Evolutionary conservation across 2,329 filamentous ascomycete species (phyloP).

Genomic region (Pestalotiopsis sp.): DNA sequence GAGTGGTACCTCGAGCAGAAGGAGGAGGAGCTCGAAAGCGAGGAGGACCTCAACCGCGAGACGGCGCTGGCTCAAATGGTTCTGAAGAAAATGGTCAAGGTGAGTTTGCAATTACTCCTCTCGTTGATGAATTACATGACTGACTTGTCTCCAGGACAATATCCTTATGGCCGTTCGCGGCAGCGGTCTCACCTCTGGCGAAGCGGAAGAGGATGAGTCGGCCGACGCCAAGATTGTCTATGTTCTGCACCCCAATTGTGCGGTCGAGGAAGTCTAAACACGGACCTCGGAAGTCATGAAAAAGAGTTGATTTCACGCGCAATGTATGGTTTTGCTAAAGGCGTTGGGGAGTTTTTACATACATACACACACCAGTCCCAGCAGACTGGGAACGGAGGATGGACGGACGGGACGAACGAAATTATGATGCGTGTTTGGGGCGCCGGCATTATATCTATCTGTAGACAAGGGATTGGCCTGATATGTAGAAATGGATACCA

Average conservation of each 20-base stretch:
- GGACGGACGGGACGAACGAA: neutral
- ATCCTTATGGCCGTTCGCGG: constrained; percentile 81
- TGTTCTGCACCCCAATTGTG: constrained; percentile 92
- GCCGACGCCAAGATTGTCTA: constrained; percentile 67
- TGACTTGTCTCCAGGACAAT: constrained; percentile 63
- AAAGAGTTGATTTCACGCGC: neutral
- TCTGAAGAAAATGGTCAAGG: constrained; percentile 94
- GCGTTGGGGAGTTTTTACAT: neutral
- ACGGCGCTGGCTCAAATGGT: constrained; percentile 60
- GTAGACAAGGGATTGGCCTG: neutral
- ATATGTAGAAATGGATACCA: neutral
- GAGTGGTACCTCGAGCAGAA: constrained; percentile 92
- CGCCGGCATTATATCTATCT: neutral
- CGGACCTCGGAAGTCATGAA: neutral
- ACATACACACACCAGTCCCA: neutral
- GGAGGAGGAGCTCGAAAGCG: constrained; percentile 77
- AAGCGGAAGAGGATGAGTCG: constrained; percentile 44
- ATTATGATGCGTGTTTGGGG: neutral
- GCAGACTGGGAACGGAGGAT: neutral
- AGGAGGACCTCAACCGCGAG: constrained; percentile 81
- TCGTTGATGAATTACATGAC: neutral
- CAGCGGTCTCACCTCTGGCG: constrained; percentile 49
- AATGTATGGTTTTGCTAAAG: neutral
- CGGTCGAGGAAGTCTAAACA: constrained; percentile 63
- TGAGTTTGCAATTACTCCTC: constrained; percentile 45